phyloP scores from a whole-genome alignment of 306 rosid genomes.

The Medicago ruthenica region DNA sequence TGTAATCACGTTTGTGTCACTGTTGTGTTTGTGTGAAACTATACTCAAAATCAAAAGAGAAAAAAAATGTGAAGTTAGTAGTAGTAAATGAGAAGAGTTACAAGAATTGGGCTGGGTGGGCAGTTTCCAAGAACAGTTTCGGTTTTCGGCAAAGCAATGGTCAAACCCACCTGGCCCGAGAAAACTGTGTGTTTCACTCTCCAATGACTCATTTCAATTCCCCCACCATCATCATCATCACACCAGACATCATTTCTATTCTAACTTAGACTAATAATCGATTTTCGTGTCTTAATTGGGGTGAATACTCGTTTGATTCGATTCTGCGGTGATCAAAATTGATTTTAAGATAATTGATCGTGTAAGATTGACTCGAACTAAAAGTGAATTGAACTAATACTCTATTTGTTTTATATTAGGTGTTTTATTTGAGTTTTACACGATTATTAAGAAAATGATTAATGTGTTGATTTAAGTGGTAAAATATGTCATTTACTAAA shows the following conservation, averaged over 20 bases:
- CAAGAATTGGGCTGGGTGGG: constrained; percentile 25
- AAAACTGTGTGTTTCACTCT: constrained; percentile 74
- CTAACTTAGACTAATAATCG: background rate
- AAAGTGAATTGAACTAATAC: no score
- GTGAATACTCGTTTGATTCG: no score
- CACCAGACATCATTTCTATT: background rate
- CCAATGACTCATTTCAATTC: constrained; percentile 53
- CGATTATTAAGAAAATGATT: no score
- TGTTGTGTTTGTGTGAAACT: background rate
- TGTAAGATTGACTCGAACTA: no score
- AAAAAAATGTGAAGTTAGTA: background rate
- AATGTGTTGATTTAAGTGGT: no score
- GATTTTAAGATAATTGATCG: no score
- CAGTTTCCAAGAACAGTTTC: constrained; percentile 56
- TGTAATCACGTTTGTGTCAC: constrained; percentile 29
- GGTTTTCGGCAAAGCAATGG: constrained; percentile 60
- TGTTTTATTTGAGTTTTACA: no score
- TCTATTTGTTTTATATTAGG: no score
- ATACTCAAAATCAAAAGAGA: background rate
- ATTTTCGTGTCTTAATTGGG: background rate
- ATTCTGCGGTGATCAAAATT: no score
- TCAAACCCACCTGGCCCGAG: constrained; percentile 90
- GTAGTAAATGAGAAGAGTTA: background rate
- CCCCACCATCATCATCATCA: background rate
- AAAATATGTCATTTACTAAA: no score